Conservation (phyloP, 257 asterid genomes). For the Anisodus tanguticus region DNA sequence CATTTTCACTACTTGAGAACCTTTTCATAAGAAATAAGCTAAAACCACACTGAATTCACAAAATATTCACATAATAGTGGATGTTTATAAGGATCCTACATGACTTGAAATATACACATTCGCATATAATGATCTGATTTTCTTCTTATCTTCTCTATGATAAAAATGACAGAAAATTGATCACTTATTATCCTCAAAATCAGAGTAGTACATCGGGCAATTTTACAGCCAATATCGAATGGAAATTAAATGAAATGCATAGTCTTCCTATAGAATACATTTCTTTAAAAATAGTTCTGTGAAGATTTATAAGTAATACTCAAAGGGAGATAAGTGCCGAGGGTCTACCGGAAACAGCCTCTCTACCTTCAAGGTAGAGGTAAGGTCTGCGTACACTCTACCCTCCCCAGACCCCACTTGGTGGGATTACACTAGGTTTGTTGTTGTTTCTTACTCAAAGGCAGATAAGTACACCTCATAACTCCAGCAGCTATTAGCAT, state of each 20-base stretch:
- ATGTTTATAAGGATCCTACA: not conserved
- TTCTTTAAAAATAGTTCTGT: not conserved
- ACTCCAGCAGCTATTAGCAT: not conserved
- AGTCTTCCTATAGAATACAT: not conserved
- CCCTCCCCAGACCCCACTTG: no score
- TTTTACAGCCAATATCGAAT: not conserved
- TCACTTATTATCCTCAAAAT: conserved; percentile 8
- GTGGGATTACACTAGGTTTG: no score
- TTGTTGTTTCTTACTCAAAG: no score
- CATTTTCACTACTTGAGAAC: not conserved
- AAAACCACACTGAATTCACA: not conserved
- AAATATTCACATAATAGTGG: not conserved
- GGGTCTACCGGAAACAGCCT: no score
- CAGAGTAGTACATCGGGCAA: not conserved
- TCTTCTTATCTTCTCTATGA: conserved; percentile 3
- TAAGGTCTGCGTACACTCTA: no score
- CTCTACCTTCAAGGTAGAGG: no score
- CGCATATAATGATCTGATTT: not conserved
- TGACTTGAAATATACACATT: conserved; percentile 7
- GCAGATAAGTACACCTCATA: not conserved
- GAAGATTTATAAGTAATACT: not conserved
- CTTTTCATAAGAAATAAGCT: not conserved
- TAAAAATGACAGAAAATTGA: not conserved
- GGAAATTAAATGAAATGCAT: not conserved
- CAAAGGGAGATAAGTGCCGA: not conserved